Conservation (phyloP, 129 eudicot genomes). For the Flaveria ramosissima region DNA sequence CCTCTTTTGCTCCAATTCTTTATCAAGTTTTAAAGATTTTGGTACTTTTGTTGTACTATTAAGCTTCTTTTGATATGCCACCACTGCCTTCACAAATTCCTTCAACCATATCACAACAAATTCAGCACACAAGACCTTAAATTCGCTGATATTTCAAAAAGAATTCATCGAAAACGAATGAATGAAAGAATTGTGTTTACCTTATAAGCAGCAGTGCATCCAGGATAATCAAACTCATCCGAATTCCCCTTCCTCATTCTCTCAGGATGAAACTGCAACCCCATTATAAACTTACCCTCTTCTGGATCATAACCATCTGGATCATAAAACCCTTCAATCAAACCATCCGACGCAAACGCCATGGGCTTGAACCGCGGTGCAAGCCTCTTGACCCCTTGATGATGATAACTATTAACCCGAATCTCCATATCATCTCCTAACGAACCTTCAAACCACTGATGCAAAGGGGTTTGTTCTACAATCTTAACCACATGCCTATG, state of each 20-base stretch:
- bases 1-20: slow-evolving; percentile 72
- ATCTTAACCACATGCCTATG: slow-evolving; percentile 78
- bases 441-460: slow-evolving; percentile 70
- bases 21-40: slow-evolving; percentile 46
- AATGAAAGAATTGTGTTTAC: slow-evolving; percentile 20
- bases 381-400: slow-evolving; percentile 77
- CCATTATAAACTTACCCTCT: slow-evolving; percentile 92
- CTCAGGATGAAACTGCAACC: slow-evolving; percentile 90
- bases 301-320: slow-evolving; percentile 76
- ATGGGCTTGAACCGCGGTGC: slow-evolving; percentile 78
- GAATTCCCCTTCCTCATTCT: slow-evolving; percentile 66
- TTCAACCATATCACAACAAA: slow-evolving; percentile 31
- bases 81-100: slow-evolving; percentile 86
- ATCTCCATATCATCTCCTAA: slow-evolving; percentile 59
- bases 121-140: neutral
- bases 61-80: slow-evolving; percentile 70
- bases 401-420: slow-evolving; percentile 85
- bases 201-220: slow-evolving; percentile 85
- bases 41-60: slow-evolving; percentile 45
- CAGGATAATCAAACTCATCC: slow-evolving; percentile 80
- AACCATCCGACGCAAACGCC: slow-evolving; percentile 87
- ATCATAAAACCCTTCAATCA: slow-evolving; percentile 85
- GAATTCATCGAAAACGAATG: neutral
- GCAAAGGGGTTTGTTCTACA: slow-evolving; percentile 68
- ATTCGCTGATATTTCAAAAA: neutral